Evolutionary conservation across 164 flowering plant species (phyloP).

Genomic region (Paratinospora sagittata): DNA sequence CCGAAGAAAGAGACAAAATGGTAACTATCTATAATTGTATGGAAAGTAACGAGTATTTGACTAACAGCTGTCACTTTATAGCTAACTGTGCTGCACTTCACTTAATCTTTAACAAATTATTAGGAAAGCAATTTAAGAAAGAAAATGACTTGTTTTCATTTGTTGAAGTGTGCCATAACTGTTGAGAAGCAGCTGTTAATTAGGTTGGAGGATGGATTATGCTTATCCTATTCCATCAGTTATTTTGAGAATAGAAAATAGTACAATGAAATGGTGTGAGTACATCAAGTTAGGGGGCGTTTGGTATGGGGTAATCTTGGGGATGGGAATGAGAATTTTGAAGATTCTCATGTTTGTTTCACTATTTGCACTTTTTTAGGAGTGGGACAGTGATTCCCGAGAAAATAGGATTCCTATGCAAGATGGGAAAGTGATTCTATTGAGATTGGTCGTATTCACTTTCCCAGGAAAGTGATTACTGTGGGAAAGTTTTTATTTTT

Average conservation of each 20-base stretch:
- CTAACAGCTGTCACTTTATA: background rate
- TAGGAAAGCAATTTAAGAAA: background rate
- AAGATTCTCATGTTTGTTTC: too few relatives aligned
- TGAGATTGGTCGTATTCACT: too few relatives aligned
- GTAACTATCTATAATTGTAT: conserved; percentile 14
- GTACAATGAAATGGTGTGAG: background rate
- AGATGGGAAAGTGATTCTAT: too few relatives aligned
- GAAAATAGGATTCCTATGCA: too few relatives aligned
- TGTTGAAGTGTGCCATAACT: background rate
- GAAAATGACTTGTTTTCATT: background rate
- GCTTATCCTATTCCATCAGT: background rate
- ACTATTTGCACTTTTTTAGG: too few relatives aligned
- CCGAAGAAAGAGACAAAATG: conserved; percentile 24
- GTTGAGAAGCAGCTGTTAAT: background rate
- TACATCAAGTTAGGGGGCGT: background rate
- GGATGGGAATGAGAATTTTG: too few relatives aligned
- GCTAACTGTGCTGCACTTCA: background rate
- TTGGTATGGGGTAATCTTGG: too few relatives aligned
- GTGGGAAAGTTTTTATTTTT: too few relatives aligned
- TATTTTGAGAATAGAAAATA: background rate
- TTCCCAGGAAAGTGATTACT: too few relatives aligned
- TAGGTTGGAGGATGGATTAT: background rate
- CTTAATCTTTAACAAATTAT: background rate
- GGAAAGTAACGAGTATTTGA: too few relatives aligned
- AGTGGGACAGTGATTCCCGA: too few relatives aligned